Evolutionary conservation across 495 filamentous ascomycete genomes (phyloP).

Genomic region (Aspergillus cristatus): DNA sequence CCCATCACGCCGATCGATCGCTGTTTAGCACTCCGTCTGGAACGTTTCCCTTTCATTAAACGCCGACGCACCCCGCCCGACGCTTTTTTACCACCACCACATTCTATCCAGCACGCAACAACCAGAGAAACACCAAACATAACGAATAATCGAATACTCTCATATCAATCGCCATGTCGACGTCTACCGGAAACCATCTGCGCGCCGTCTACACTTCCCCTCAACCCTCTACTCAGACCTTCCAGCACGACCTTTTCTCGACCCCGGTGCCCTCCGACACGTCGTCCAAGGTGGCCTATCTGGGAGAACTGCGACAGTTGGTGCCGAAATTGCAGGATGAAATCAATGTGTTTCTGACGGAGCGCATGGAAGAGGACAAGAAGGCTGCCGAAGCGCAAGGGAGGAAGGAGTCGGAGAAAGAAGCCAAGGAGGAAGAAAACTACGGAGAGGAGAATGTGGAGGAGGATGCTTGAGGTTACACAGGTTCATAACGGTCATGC

Average conservation of each 20-base stretch:
- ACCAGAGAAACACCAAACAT: not conserved
- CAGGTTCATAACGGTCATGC: too few species aligned
- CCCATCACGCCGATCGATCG: too few species aligned
- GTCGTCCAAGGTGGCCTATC: constrained; percentile 51
- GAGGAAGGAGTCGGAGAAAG: constrained; percentile 42
- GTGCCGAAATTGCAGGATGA: constrained; percentile 55
- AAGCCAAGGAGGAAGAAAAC: constrained; percentile 69
- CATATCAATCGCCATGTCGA: too few species aligned
- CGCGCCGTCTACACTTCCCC: constrained; percentile 53
- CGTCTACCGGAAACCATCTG: constrained; percentile 16
- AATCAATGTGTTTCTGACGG: constrained; percentile 76
- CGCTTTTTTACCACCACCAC: not conserved
- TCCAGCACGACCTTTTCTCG: constrained; percentile 33
- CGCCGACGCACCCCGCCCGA: constrained; percentile 12
- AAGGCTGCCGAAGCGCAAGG: constrained; percentile 30
- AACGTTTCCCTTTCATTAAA: too few species aligned
- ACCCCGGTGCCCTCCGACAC: constrained; percentile 23
- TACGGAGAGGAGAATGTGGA: constrained; percentile 72
- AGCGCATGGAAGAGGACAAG: constrained; percentile 85
- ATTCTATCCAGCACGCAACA: not conserved
- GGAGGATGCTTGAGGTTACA: constrained; percentile 35
- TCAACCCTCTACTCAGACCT: constrained; percentile 22
- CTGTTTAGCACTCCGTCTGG: too few species aligned
- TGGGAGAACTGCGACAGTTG: constrained; percentile 54
- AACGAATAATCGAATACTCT: too few species aligned